Conservation (phyloP, 1,139 yeast genomes). For the Hemisphaericaspora lyxosophila region DNA sequence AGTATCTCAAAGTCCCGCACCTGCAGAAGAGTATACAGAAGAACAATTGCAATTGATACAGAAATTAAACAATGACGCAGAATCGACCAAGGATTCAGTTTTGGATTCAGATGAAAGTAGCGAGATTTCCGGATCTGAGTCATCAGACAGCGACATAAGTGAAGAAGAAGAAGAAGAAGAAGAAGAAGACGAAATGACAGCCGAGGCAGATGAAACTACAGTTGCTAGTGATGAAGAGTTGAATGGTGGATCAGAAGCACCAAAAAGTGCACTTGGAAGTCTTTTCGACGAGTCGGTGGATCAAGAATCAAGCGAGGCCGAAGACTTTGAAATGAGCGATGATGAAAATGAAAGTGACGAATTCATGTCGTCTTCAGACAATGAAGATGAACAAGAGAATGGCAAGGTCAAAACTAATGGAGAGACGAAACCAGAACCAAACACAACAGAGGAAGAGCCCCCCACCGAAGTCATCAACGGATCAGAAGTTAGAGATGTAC, state of each 20-base stretch:
- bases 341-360: conserved; percentile 20
- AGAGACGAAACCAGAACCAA: conserved; percentile 19
- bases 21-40: conserved; percentile 30
- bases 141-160: conserved; percentile 15
- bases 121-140: conserved; percentile 8
- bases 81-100: conserved; percentile 13
- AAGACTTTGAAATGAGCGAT: conserved; percentile 12
- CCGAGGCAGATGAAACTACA: conserved; percentile 2
- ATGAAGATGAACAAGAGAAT: conserved; percentile 22
- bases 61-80: conserved; percentile 13
- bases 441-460: conserved; percentile 20
- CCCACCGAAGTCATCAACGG: conserved; percentile 34
- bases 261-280: conserved; percentile 11
- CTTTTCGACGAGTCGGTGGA: conserved; percentile 6
- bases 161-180: conserved; percentile 3
- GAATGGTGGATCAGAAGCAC: neutral
- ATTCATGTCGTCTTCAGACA: conserved; percentile 16
- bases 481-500: conserved; percentile 63
- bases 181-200: conserved; percentile 2
- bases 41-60: conserved; percentile 35
- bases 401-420: conserved; percentile 12
- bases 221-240: too few relatives aligned
- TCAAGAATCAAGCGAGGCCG: conserved; percentile 16
- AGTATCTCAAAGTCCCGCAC: conserved; percentile 8
- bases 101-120: conserved; percentile 25